These are phyloP conservation scores for Colletotrichum melonis DNA, from an alignment of 2,329 filamentous ascomycete genomes.

Conservation along the genomic window DNA sequence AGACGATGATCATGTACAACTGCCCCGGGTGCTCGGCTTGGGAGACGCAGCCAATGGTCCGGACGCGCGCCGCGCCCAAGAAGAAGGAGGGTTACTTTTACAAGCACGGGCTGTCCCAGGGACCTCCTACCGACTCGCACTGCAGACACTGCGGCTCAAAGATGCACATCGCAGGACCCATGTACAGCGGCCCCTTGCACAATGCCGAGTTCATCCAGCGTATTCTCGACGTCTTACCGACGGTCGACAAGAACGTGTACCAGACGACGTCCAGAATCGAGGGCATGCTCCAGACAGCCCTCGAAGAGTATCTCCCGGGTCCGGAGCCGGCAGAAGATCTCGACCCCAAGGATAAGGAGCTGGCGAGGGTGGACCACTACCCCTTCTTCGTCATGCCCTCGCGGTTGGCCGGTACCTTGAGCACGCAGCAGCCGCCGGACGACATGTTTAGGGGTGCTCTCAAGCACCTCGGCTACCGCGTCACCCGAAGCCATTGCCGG, in stretches of 20 bases:
- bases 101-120: slow-evolving; percentile 82
- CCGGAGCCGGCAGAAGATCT: slow-evolving; percentile 51
- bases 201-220: slow-evolving; percentile 84
- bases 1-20: slow-evolving; percentile 92
- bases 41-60: slow-evolving; percentile 83
- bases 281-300: slow-evolving; percentile 90
- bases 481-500: slow-evolving; percentile 88
- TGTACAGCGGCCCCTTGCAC: slow-evolving; percentile 94
- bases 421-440: slow-evolving; percentile 83
- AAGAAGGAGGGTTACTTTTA: slow-evolving; percentile 77
- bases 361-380: slow-evolving; percentile 75
- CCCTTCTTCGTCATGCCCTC: slow-evolving; percentile 91
- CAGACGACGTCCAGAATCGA: slow-evolving; percentile 84
- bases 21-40: slow-evolving; percentile 93
- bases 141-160: slow-evolving; percentile 89
- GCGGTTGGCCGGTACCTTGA: slow-evolving; percentile 79
- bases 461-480: slow-evolving; percentile 81
- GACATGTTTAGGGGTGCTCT: slow-evolving; percentile 85
- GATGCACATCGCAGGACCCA: slow-evolving; percentile 90
- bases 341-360: slow-evolving; percentile 57
- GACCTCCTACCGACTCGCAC: slow-evolving; percentile 70
- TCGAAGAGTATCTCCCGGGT: slow-evolving; percentile 74
- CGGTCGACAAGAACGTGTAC: slow-evolving; percentile 76
- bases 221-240: slow-evolving; percentile 79
- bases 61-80: slow-evolving; percentile 74